A percentile compares a stretch with the other conserved stretches of the same genome.
phyloP scores from a whole-genome alignment of 768 basidiomycete species.

The Astraeus odoratus region DNA sequence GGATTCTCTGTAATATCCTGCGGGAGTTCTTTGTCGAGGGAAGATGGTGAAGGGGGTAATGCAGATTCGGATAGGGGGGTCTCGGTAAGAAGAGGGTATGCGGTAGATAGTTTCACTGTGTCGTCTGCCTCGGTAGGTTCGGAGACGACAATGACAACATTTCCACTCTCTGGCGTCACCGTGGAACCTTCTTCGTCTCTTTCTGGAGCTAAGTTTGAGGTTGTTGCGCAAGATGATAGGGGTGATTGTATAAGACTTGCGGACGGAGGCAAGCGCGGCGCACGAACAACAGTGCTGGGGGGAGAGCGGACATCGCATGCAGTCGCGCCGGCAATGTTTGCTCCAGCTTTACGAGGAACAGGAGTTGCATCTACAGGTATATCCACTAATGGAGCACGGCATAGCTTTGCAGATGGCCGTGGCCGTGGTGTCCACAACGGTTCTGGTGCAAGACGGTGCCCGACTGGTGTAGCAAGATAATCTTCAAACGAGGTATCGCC shows the following conservation, averaged over 20 bases:
- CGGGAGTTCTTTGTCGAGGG: not conserved
- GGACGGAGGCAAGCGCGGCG: not conserved
- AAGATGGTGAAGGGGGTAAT: not conserved
- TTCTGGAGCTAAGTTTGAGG: conserved; percentile 16
- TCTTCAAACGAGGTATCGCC: not conserved
- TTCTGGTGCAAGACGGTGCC: not conserved
- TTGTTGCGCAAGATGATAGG: conserved; percentile 24
- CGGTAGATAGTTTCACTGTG: not conserved
- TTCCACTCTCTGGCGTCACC: not conserved
- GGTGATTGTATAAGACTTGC: conserved; percentile 18
- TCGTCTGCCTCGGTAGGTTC: conserved; percentile 2
- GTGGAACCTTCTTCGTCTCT: not conserved
- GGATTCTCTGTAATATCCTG: not conserved
- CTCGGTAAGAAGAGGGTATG: conserved; percentile 7
- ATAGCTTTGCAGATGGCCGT: not conserved
- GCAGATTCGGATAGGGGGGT: conserved; percentile 1
- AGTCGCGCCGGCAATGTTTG: not conserved
- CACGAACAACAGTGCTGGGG: conserved; percentile 4
- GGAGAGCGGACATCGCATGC: not conserved
- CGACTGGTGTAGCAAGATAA: not conserved
- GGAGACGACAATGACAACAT: conserved; percentile 1
- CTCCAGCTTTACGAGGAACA: conserved; percentile 8
- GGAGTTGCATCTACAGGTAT: conserved; percentile 11
- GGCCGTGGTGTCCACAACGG: conserved; percentile 3
- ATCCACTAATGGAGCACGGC: conserved; percentile 9